phyloP scores from a whole-genome alignment of 257 asterid genomes.

The Nicotiana noctiflora region DNA sequence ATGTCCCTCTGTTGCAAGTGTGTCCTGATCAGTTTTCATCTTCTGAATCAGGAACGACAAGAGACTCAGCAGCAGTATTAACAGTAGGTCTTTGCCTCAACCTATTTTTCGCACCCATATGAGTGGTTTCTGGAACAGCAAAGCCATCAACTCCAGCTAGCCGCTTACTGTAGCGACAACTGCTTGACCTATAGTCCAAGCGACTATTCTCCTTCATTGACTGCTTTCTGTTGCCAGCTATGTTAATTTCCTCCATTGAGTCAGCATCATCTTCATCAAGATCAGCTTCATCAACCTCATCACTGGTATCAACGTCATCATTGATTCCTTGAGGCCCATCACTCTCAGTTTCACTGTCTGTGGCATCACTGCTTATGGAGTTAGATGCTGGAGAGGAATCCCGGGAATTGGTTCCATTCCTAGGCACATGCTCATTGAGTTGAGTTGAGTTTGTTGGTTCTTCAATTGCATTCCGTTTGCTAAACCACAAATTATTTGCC shows the following conservation, averaged over 20 bases:
- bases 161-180: constrained; percentile 34
- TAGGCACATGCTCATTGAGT: constrained; percentile 17
- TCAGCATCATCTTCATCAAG: constrained; percentile 17
- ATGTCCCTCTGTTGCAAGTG: not conserved
- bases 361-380: constrained; percentile 28
- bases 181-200: constrained; percentile 23
- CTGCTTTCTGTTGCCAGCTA: not conserved
- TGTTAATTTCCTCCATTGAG: constrained; percentile 11
- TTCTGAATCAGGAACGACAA: constrained; percentile 54
- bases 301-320: constrained; percentile 19
- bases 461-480: constrained; percentile 46
- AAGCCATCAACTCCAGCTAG: constrained; percentile 39
- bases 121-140: constrained; percentile 33
- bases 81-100: constrained; percentile 50
- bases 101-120: constrained; percentile 44
- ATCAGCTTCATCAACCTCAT: constrained; percentile 28
- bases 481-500: constrained; percentile 16
- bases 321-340: constrained; percentile 17
- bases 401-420: constrained; percentile 18
- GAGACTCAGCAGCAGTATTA: constrained; percentile 42
- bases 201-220: constrained; percentile 21
- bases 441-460: constrained; percentile 20
- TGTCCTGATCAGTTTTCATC: constrained; percentile 33
- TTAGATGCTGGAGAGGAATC: constrained; percentile 20
- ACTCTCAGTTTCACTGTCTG: constrained; percentile 25